Conservation (phyloP, 805 yeast genomes). For the Ogataea naganishii region DNA sequence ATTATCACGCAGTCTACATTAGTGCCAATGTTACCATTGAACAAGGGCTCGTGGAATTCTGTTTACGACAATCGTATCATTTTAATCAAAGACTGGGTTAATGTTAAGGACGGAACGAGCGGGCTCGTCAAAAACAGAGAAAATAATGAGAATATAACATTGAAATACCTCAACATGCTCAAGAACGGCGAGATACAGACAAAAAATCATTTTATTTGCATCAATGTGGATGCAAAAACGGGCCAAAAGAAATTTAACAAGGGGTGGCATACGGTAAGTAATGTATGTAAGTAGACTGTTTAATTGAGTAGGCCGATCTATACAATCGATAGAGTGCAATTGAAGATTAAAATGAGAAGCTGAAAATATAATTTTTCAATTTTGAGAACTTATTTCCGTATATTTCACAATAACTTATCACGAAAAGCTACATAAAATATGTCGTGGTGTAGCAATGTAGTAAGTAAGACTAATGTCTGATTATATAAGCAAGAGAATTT, state of each 20-base stretch:
- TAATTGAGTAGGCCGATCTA: neutral
- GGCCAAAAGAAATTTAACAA: neutral
- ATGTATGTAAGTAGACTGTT: neutral
- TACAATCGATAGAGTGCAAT: too few species aligned
- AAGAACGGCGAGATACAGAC: neutral
- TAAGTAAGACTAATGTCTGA: too few species aligned
- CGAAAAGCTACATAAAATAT: too few species aligned
- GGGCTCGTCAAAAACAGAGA: slow-evolving; percentile 2
- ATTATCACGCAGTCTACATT: slow-evolving; percentile 19
- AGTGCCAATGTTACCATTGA: slow-evolving; percentile 22
- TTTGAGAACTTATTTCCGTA: too few species aligned
- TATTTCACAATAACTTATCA: too few species aligned
- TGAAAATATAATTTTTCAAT: too few species aligned
- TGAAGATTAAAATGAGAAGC: too few species aligned
- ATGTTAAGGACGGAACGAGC: slow-evolving; percentile 5
- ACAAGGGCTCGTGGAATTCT: slow-evolving; percentile 16
- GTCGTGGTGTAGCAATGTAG: too few species aligned
- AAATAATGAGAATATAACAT: slow-evolving; percentile 4
- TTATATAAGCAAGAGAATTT: too few species aligned
- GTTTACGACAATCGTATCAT: slow-evolving; percentile 21
- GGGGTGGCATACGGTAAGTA: neutral
- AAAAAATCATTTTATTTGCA: neutral
- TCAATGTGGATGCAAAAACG: neutral
- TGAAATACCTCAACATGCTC: neutral
- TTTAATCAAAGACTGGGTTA: slow-evolving; percentile 22